A percentile compares a stretch with the other conserved stretches of the same genome.
Evolutionary conservation across 495 filamentous ascomycete species (phyloP).

Genomic region (Aspergillus bridgeri): DNA sequence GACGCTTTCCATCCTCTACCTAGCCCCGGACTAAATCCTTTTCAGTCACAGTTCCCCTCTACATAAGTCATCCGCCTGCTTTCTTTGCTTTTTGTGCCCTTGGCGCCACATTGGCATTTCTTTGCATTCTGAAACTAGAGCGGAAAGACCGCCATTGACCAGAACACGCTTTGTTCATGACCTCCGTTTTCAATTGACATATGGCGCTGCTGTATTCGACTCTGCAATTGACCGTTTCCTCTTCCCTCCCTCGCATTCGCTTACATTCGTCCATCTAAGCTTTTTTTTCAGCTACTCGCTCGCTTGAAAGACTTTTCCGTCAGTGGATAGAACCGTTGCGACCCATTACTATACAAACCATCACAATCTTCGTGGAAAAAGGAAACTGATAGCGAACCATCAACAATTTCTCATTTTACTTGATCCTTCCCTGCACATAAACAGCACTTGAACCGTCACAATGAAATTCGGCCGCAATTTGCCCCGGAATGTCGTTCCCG

Average conservation of each 20-base stretch:
- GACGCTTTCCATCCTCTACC: background rate
- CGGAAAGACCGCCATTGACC: background rate
- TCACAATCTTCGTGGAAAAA: background rate
- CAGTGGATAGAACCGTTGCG: background rate
- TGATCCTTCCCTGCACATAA: background rate
- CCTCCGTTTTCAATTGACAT: slow-evolving; percentile 17
- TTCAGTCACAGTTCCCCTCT: background rate
- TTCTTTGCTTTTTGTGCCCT: background rate
- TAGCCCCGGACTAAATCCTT: background rate
- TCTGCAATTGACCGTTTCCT: slow-evolving; percentile 12
- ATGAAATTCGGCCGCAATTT: slow-evolving; percentile 89
- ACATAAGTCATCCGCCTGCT: background rate
- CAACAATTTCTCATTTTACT: background rate
- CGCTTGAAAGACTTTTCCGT: background rate
- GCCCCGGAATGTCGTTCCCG: slow-evolving; percentile 89
- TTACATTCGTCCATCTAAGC: background rate
- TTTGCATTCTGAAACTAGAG: slow-evolving; percentile 6
- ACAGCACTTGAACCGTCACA: slow-evolving; percentile 5
- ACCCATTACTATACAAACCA: background rate
- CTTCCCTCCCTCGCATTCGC: slow-evolving; percentile 1
- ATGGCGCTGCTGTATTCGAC: slow-evolving; percentile 19
- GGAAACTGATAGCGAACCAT: background rate
- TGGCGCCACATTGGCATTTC: background rate
- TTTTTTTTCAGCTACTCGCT: slow-evolving; percentile 1
- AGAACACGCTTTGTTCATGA: background rate